Base-by-base conservation (phyloP, 305 asterid species). In the Solanum hybrid region DNA sequence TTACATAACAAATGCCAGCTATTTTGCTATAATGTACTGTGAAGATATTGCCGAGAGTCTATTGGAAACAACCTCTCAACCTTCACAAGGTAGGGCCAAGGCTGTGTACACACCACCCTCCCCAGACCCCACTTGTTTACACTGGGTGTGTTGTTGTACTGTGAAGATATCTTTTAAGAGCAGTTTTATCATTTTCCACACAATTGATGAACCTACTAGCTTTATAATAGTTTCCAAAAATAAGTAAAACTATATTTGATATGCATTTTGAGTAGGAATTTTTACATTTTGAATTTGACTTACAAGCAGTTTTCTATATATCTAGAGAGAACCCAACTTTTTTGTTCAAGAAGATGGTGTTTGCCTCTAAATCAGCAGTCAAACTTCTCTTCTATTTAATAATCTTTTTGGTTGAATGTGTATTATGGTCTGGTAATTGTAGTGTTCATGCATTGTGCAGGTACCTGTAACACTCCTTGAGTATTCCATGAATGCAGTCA, bases 401-500 rank as follows among this genome's bases (percentile, higher is more conserved):
- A 11, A 46, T 84, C 42, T 51, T 46, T 84, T 81, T 40, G 31
- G 57, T 39, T 80, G 24, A 80, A 40, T 82, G n/a, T 82, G 64
- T 13, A 39, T 46, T 51, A 4, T 28, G 40, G 75, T 84, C 88
- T 84, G 20, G 71, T 84, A 84, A 84, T 35, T 51, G 42, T 51
- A 18, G 75, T 51, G 31, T 31, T 31, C 88, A 31, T 37, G 20
- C 88, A 31, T 84, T 84, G 28, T 90, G 89, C 94, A 97, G 99
- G 94, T 95, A 90, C 98, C 97, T 80, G 97, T 97, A 18, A 92
- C 92, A 40, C 99, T 96, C 90, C 92, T 95, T 0, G 98, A 97
- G 94, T 97, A 97, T 91, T 94, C 99, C 87, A 85, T 97, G 97
- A 94, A 6, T 89, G 96, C 94, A 4, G 99, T 97, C 79, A 96